Conservation (phyloP, 192 early-diverging fungal species). For the Linnemannia schmuckeri region DNA sequence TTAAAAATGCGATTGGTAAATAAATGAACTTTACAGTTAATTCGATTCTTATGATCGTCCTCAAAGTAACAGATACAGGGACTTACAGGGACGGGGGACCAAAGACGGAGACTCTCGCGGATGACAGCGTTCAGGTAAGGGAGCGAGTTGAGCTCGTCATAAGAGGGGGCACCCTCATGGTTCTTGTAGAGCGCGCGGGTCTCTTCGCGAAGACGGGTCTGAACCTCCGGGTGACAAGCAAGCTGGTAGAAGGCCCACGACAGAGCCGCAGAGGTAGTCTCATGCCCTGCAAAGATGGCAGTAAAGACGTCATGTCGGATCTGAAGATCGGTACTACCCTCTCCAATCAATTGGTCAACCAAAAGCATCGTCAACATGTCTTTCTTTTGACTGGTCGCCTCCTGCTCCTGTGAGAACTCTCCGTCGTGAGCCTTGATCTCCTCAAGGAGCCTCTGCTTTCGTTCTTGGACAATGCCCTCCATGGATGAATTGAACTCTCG, state of each 20-base stretch:
- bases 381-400: constrained; percentile 46
- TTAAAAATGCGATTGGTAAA: not conserved
- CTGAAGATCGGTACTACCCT: constrained; percentile 30
- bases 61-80: not conserved
- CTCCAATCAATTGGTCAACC: constrained; percentile 36
- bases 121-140: constrained; percentile 64
- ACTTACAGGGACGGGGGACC: constrained; percentile 66
- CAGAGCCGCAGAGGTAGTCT: constrained; percentile 64
- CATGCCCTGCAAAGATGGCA: constrained; percentile 45
- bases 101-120: constrained; percentile 64
- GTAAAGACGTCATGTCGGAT: constrained; percentile 48
- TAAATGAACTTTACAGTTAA: not conserved
- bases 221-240: constrained; percentile 50
- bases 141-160: constrained; percentile 61
- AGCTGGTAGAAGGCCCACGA: constrained; percentile 65
- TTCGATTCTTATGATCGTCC: not conserved
- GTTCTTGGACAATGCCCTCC: constrained; percentile 27
- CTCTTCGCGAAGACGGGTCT: constrained; percentile 59
- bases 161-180: constrained; percentile 34
- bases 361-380: constrained; percentile 47
- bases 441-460: constrained; percentile 26
- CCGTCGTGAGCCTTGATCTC: constrained; percentile 30
- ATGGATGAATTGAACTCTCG: constrained; percentile 30
- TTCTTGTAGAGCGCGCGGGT: constrained; percentile 30
- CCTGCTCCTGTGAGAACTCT: constrained; percentile 30